These are phyloP conservation scores for Vitis hybrid DNA, from an alignment of 177 flowering plant species.

Conservation along the genomic window DNA sequence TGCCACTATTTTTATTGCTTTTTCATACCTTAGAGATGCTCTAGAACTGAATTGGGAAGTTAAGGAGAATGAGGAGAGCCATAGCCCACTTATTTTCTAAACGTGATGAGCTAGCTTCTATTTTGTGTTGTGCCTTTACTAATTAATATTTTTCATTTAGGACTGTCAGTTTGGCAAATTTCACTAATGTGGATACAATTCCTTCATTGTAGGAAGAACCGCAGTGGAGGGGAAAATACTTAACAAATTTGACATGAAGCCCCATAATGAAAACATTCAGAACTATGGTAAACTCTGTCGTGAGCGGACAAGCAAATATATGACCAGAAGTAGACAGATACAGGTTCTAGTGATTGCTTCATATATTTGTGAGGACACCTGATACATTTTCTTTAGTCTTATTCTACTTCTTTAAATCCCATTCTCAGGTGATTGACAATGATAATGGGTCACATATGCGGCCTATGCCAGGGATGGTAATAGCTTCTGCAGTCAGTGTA, in stretches of 20 bases:
- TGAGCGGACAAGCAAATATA: conserved; percentile 59
- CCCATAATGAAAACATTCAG: conserved; percentile 48
- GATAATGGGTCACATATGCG: conserved; percentile 55
- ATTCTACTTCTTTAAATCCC: background rate
- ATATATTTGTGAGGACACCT: background rate
- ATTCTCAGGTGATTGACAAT: conserved; percentile 56
- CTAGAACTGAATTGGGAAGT: too few species aligned
- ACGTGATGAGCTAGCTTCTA: too few species aligned
- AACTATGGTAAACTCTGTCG: conserved; percentile 70
- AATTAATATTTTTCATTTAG: background rate
- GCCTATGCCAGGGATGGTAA: conserved; percentile 56
- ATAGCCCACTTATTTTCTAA: too few species aligned
- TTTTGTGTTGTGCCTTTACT: background rate
- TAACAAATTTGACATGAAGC: conserved; percentile 80
- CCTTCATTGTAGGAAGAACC: conserved; percentile 43
- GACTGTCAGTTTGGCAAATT: conserved; percentile 1
- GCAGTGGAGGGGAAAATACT: conserved; percentile 68
- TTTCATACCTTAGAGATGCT: too few species aligned
- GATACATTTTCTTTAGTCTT: background rate
- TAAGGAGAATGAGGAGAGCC: too few species aligned
- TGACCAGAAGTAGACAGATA: conserved; percentile 55
- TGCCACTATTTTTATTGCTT: too few species aligned
- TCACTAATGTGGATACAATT: conserved; percentile 1
- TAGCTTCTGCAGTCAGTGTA: conserved; percentile 28
- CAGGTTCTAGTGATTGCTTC: conserved; percentile 36